phyloP scores from a whole-genome alignment of 805 yeast genomes.

The Alloascoidea hylecoeti region DNA sequence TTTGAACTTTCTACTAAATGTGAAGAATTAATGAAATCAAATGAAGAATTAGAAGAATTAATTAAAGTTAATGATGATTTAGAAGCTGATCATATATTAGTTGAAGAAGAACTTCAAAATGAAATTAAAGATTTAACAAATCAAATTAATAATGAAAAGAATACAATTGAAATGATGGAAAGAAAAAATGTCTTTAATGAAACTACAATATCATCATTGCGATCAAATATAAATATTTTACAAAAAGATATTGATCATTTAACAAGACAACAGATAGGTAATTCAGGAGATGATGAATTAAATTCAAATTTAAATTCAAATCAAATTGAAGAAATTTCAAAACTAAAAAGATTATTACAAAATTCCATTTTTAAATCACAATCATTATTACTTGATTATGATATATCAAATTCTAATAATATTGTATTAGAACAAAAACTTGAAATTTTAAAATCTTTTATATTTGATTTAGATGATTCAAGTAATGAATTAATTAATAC shows the following conservation, averaged over 20 bases:
- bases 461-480: background rate
- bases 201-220: background rate
- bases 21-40: slow-evolving; percentile 20
- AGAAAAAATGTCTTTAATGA: background rate
- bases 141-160: background rate
- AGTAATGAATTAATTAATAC: background rate
- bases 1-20: slow-evolving; percentile 21
- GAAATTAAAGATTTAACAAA: slow-evolving; percentile 3
- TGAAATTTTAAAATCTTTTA: background rate
- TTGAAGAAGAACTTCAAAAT: slow-evolving; percentile 19
- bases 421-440: background rate
- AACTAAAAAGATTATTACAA: background rate
- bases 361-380: background rate
- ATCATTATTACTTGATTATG: background rate
- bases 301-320: background rate
- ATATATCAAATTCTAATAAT: background rate
- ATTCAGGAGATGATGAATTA: background rate
- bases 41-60: slow-evolving; percentile 37
- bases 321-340: background rate
- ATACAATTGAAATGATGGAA: background rate
- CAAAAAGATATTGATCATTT: background rate
- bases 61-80: slow-evolving; percentile 37
- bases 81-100: slow-evolving; percentile 27
- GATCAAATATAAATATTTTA: background rate
- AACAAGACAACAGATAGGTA: too few relatives aligned